Evolutionary conservation across 495 filamentous ascomycete species (phyloP).

Genomic region (Hypoxylon subgilvum): DNA sequence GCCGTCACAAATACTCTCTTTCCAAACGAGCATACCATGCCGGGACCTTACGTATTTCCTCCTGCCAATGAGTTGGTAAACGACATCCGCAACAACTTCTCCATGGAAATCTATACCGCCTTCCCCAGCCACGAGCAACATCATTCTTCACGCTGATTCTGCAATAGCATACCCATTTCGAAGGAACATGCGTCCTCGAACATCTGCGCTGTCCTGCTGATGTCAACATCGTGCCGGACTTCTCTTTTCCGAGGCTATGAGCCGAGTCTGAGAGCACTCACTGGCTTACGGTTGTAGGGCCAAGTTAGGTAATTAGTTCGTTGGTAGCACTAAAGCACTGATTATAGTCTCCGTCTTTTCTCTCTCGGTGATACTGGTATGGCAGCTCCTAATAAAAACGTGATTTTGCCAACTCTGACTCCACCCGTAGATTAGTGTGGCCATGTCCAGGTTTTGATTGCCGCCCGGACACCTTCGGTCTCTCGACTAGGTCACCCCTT

Average conservation of each 20-base stretch:
- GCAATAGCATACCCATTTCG: conserved; percentile 32
- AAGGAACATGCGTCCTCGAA: conserved; percentile 20
- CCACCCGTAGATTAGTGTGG: conserved; percentile 21
- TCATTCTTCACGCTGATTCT: conserved; percentile 37
- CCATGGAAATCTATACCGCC: conserved; percentile 2
- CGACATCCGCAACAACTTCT: conserved; percentile 14
- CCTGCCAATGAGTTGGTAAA: conserved; percentile 19
- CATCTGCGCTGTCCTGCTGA: conserved; percentile 12
- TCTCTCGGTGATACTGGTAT: conserved; percentile 31
- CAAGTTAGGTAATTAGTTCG: conserved; percentile 30
- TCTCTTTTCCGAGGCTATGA: conserved; percentile 10
- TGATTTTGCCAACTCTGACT: conserved; percentile 35
- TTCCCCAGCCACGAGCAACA: conserved; percentile 14
- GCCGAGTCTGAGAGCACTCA: conserved; percentile 16
- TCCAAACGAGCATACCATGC: neutral
- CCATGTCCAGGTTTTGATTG: conserved; percentile 1
- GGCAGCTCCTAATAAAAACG: conserved; percentile 22
- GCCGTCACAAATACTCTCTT: conserved; percentile 4
- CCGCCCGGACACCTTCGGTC: too few species aligned
- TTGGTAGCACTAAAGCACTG: conserved; percentile 36
- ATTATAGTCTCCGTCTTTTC: conserved; percentile 26
- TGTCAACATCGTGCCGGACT: conserved; percentile 6
- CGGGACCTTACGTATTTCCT: neutral
- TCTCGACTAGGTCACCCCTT: neutral
- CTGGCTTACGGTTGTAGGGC: conserved; percentile 18